Evolutionary conservation across 805 yeast species (phyloP), one percentile per base, ranked within the genome.

Genomic region (Yueomyces sp.): DNA sequence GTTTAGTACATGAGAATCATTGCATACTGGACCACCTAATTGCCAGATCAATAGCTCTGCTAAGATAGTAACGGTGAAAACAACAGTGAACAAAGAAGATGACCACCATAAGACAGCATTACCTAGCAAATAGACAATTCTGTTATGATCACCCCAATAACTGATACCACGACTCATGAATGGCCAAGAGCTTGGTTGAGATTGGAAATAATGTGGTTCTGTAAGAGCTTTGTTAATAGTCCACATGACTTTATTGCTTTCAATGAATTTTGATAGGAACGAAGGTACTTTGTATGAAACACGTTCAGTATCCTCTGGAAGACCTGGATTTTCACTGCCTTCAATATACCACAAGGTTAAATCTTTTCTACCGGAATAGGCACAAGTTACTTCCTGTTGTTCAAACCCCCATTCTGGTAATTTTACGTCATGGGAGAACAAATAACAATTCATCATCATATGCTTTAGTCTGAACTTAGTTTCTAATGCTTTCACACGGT

Each of bases 331-430:
- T 42, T 63, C 68, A 60, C 82, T 83, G 44, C 75, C 70, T 66
- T 84, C 94, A 54, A 84, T 66, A 63, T 80, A 79, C 90, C 90
- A 84, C 50, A 74, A 67, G 37, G 80, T 68, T 53, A 79, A 70
- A 26, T 72, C 67, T 47, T 75, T 66, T 43, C 71, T 68, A 62
- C 90, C 92, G 52, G 78, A 82, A 29, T 73, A 62, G 36, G 94
- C 87, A 66, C 88, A 74, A 4, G 90, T 76, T 42, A 84, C 92
- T 66, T 84, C 94, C 61, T 81, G 88, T 63, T 84, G 94, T 48
- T 78, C 81, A 52, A 77, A 81, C 2, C 83, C 94, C 85, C 88
- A 81, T 42, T 74, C 75, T 49, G 92, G 92, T 55, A 84, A 69
- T 57, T 79, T 81, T 8, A 73, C 74, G 45, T 74, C 79, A 52